Conservation (phyloP, 164 flowering plant species). For the Vitis riparia region DNA sequence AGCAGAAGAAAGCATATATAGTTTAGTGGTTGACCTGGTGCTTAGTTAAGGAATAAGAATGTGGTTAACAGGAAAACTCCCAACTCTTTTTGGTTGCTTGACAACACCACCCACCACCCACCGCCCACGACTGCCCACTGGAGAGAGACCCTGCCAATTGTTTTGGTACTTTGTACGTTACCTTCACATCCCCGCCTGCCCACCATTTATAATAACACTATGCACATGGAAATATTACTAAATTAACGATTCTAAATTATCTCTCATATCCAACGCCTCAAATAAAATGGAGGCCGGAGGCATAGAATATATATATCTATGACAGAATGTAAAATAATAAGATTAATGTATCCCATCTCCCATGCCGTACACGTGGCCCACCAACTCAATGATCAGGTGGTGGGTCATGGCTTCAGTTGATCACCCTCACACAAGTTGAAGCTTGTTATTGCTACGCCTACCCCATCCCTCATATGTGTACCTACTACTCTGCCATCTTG, state of each 20-base stretch:
- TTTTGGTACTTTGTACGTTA: conserved; percentile 12
- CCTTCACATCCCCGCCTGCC: neutral
- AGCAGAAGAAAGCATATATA: conserved; percentile 15
- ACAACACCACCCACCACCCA: conserved; percentile 3
- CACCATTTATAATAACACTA: neutral
- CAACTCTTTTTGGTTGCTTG: neutral
- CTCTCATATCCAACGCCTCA: neutral
- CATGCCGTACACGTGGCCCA: conserved; percentile 41
- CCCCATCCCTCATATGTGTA: too few species aligned
- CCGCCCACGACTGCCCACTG: neutral
- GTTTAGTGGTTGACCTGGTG: conserved; percentile 37
- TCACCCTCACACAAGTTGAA: conserved; percentile 10
- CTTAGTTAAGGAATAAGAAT: conserved; percentile 21
- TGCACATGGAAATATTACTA: conserved; percentile 4
- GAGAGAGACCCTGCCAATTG: neutral
- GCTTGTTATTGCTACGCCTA: neutral
- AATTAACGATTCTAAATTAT: conserved; percentile 4
- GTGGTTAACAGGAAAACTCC: conserved; percentile 17
- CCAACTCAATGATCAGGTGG: conserved; percentile 22
- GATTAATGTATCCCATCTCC: conserved; percentile 21
- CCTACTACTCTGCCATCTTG: too few species aligned
- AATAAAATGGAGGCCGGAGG: too few species aligned
- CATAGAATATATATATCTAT: neutral
- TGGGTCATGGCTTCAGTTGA: conserved; percentile 19
- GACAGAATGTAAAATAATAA: neutral